Conservation (phyloP, 345 rosid genomes). For the Citrus sp. region DNA sequence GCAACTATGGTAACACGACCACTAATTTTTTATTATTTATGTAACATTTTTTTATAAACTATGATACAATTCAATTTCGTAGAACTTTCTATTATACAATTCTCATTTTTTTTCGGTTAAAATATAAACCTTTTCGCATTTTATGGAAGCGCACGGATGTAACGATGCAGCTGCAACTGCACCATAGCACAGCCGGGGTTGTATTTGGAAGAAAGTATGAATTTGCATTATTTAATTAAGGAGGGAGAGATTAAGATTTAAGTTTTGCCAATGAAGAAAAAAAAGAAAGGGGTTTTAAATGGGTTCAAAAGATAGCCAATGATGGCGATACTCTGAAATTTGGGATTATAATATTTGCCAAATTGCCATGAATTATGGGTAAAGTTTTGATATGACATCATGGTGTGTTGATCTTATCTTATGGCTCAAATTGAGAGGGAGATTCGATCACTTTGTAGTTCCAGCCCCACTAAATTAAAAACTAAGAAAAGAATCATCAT, state of each 20-base stretch:
- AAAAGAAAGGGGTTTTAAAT: not conserved
- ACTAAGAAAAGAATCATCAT: not conserved
- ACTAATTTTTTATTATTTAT: too few species aligned
- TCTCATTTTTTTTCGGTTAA: too few species aligned
- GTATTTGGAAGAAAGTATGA: not conserved
- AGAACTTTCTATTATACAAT: too few species aligned
- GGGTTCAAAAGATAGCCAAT: not conserved
- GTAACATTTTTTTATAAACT: too few species aligned
- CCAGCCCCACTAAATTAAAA: not conserved
- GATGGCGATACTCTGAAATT: conserved; percentile 20
- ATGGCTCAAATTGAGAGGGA: conserved; percentile 17
- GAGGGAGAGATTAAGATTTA: conserved; percentile 15
- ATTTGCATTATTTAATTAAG: not conserved
- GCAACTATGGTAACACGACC: rapidly evolving
- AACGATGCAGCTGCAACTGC: too few species aligned
- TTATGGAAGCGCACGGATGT: too few species aligned
- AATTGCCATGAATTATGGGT: conserved; percentile 29
- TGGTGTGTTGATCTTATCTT: conserved; percentile 7
- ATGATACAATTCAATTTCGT: too few species aligned
- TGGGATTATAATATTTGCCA: not conserved
- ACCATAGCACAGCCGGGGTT: too few species aligned
- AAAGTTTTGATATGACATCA: conserved; percentile 29
- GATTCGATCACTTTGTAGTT: not conserved
- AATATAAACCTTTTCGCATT: too few species aligned
- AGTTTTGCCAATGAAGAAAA: conserved; percentile 13